Conservation (phyloP, 2,329 filamentous ascomycete species). For the Talaromyces funiculosus region DNA sequence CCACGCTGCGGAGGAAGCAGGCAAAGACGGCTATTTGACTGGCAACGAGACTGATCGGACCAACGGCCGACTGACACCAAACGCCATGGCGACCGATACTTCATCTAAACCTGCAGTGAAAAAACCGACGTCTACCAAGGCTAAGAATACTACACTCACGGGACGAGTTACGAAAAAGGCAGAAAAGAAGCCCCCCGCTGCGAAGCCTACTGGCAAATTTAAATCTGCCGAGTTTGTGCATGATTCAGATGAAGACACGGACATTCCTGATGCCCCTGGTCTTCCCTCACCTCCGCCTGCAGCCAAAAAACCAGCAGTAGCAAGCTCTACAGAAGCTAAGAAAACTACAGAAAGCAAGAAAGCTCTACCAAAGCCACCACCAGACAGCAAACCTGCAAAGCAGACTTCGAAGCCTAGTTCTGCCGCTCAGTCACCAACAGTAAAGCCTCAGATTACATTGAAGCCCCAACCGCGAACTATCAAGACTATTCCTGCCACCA, state of each 20-base stretch:
- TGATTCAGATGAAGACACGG: conserved; percentile 48
- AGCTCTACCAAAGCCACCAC: conserved; percentile 5
- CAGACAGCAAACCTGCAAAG: conserved; percentile 8
- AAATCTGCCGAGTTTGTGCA: conserved; percentile 52
- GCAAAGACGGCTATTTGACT: conserved; percentile 27
- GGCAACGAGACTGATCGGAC: conserved; percentile 35
- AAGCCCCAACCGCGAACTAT: conserved; percentile 21
- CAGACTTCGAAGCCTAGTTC: conserved; percentile 1
- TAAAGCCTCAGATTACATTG: conserved; percentile 13
- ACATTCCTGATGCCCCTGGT: conserved; percentile 30
- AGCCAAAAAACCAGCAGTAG: conserved; percentile 9
- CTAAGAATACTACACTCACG: conserved; percentile 43
- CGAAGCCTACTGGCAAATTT: conserved; percentile 42
- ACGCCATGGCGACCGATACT: conserved; percentile 20
- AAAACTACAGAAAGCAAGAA: conserved; percentile 12
- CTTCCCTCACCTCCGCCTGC: conserved; percentile 1
- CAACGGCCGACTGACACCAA: conserved; percentile 24
- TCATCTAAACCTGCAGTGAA: conserved; percentile 25
- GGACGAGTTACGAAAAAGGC: conserved; percentile 44
- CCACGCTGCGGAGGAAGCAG: conserved; percentile 31
- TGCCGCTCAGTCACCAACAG: conserved; percentile 6
- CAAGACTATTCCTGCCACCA: conserved; percentile 19
- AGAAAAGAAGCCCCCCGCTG: conserved; percentile 30
- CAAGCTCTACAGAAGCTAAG: conserved; percentile 12
- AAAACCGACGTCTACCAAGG: conserved; percentile 31